Base-by-base conservation (phyloP, 345 rosid species). In the Orychophragmus violaceus region DNA sequence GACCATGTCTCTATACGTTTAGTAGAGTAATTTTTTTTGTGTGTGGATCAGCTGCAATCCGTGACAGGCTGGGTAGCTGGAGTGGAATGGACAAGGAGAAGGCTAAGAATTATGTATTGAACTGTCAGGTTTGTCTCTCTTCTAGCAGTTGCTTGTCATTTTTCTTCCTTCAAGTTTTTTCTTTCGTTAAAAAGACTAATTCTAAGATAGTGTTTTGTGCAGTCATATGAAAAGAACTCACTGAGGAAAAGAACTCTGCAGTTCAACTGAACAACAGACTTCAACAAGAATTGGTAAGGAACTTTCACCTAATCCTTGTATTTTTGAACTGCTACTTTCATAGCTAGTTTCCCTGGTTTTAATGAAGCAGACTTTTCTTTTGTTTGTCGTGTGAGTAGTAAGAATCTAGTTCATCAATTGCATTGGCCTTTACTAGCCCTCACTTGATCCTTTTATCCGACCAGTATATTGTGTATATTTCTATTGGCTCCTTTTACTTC, bases 121-220 rank as follows among this genome's bases (percentile, higher is more conserved):
- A n/a, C n/a, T n/a, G n/a, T n/a, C n/a, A n/a, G n/a, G n/a, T n/a
- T n/a, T n/a, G n/a, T n/a, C n/a, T n/a, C n/a, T n/a, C n/a, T n/a
- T n/a, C n/a, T n/a, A n/a, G n/a, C n/a, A n/a, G n/a, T n/a, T n/a
- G n/a, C n/a, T n/a, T n/a, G n/a, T n/a, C n/a, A n/a, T n/a, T n/a
- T n/a, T n/a, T n/a, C n/a, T n/a, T n/a, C n/a, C n/a, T n/a, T n/a
- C 71, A 88, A 86, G 85, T 83, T 90, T 60, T 74, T 90, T 59
- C 88, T 90, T 68, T 81, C 28, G 55, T 86, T 77, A 61, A 77
- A 25, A 86, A 74, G 81, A n/a, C n/a, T n/a, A n/a, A n/a, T n/a
- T n/a, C n/a, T n/a, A n/a, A n/a, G n/a, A n/a, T n/a, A n/a, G n/a
- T n/a, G n/a, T n/a, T n/a, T n/a, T n/a, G n/a, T n/a, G n/a, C n/a